Base-by-base conservation (phyloP, 2,329 filamentous ascomycete species). In the Passalora sequoiae region DNA sequence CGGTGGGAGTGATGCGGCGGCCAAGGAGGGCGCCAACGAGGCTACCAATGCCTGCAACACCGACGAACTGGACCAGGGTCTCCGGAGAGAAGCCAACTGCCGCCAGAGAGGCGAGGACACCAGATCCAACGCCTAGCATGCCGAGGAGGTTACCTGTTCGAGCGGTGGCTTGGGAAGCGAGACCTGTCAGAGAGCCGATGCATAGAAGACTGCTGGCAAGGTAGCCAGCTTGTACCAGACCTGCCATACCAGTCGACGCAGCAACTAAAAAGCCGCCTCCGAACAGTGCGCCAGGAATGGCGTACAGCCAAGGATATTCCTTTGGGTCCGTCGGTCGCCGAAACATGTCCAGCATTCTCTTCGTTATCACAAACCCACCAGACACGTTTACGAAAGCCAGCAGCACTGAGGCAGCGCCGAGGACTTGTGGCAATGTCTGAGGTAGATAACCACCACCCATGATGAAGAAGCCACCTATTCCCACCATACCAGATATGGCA, bases 271-370 rank as follows among this genome's bases (percentile, higher is more conserved):
- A 94, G 0, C 88, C 88, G 24, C 85, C 86, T 3, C 85, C 84
- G 53, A 91, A 94, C 0, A 94, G 57, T 3, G 79, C 69, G 12
- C 79, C 88, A 0, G 88, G 88, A 43, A 94, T 70, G 1, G 81
- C 84, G 59, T 92, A 94, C 1, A 94, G 70, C 85, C 86, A 94
- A 0, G 86, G 85, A 53, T 91, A 94, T 62, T 95, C 89, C 0
- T 84, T 81, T 22, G 88, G 89, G 55, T 94, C 89, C 4, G 86
- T 92, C 19, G 86, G 83, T 9, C 85, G 77, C 61, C 84, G 85
- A 62, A 91, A 91, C 86, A 91, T 91, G 63, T 94, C 88, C 31
- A 95, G 72, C 89, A 95, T 95, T 50, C 89, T 77, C 68, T 94
- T 94, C 3, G 88, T 94, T 47, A 95, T 87, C 31, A 94, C 84